Evolutionary conservation across 176 grass and related monocot genomes (phyloP), one percentile per base, ranked within the genome.

Genomic region (Carex myosuroides): DNA sequence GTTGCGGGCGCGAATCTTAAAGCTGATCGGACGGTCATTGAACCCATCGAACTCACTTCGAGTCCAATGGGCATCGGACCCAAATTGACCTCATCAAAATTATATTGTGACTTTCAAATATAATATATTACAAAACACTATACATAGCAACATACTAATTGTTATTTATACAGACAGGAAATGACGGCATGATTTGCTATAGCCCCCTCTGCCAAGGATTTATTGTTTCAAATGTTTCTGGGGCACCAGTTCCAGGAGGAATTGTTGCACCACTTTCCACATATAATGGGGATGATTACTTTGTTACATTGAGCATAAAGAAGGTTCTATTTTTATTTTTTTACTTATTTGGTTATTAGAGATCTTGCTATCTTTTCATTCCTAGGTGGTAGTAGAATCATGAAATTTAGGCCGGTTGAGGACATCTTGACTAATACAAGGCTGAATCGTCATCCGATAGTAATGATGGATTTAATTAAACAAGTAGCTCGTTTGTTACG

Each of bases 241-340:
- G 79, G 17, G 79, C 56, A 42, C 57, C 32, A 64, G 57, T 42
- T 46, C 59, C 57, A 44, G 79, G 79, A 64, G 52, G 5, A 3
- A 44, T 7, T 18, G 6, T 64, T 81, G 33, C 55, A 81, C 55
- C 24, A 13, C 57, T 81, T 17, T 81, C 79, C 0, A 42, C 79
- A 5, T 63, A 20, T 62, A 42, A 81, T 42, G 56, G 30, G 20
- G 18, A 81, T 64, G 58, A 81, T 64, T 41, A 61, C 39, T 81
- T 60, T 18, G 14, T 81, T 21, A 81, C 79, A 42, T 33, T 81
- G 13, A 81, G 13, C 16, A 81, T 81, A 18, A 81, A 81, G 18
- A 81, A 22, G 79, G 79, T 81, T 63, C 5, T 42, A 3, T 17
- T 48, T 57, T 57, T 7, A 21, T 42, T 42, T 42, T 29, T 29